Evolutionary conservation across 2,329 filamentous ascomycete species (phyloP), one percentile per base, ranked within the genome.

Genomic region (Didymella exigua): DNA sequence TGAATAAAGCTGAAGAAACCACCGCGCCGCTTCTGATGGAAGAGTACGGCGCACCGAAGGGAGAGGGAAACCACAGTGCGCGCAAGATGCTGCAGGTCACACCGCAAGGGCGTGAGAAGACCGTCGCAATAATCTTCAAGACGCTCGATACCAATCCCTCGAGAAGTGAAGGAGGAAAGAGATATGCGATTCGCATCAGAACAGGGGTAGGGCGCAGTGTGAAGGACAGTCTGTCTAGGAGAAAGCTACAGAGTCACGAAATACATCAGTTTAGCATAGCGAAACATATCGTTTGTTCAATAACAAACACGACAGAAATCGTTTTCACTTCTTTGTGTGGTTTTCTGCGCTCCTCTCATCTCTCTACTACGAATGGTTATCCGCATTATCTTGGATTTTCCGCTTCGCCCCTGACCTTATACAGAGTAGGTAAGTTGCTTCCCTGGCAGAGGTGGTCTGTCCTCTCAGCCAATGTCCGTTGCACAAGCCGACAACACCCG

Each of bases 51-150:
- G 50, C 23, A 44, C 23, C 50, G n/a, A n/a, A 45, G 47, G 38
- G 40, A 45, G 27, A 31, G 21, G 37, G 27, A 31, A 23, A 33
- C 34, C 10, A 48, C 43, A 26, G 31, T 53, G 52, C 52, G 54
- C 59, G 43, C 57, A 43, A 33, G 46, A 58, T 30, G 61, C 58
- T 47, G 48, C 51, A 43, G 50, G 47, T 38, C 55, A 60, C 54
- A 57, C 51, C 54, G 49, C 53, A 42, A 56, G 55, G 56, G 43
- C 40, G 45, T 24, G 40, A 40, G 41, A 30, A 53, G 34, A 49
- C 26, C 31, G 45, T 44, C 41, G 18, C 29, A 16, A 6, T 30
- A 33, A 49, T 41, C 16, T 19, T 11, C 26, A 43, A 24, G 31
- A 19, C 52, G 47, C 31, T 43, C 50, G 38, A 34, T 16, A 47